phyloP scores from a whole-genome alignment of 1,284 basidiomycete species.

The Austroboletus olivaceoglutinosus region DNA sequence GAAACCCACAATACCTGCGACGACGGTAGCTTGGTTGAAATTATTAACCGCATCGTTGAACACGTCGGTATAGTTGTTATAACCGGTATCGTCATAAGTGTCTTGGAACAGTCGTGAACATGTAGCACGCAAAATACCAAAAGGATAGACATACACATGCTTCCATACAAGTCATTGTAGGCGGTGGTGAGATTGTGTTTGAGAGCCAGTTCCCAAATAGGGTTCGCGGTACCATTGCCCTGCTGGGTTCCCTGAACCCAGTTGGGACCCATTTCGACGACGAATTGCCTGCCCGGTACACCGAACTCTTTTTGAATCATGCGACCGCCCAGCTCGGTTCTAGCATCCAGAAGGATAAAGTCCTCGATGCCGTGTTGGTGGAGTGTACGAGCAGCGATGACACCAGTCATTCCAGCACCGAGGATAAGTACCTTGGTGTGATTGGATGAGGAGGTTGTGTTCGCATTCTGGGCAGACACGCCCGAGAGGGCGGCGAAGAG shows the following conservation, averaged over 20 bases:
- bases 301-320: conserved; percentile 51
- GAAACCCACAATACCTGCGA: conserved; percentile 37
- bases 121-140: background rate
- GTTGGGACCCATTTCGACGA: conserved; percentile 63
- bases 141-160: conserved; percentile 42
- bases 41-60: conserved; percentile 42
- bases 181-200: conserved; percentile 54
- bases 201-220: conserved; percentile 57
- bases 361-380: conserved; percentile 55
- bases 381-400: conserved; percentile 63
- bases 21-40: conserved; percentile 42
- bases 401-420: conserved; percentile 65
- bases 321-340: conserved; percentile 59
- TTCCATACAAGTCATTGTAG: conserved; percentile 47
- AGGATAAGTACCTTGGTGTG: conserved; percentile 48
- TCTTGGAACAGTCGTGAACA: conserved; percentile 32
- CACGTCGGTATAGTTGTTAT: conserved; percentile 45
- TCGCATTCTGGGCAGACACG: conserved; percentile 11
- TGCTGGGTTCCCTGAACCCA: conserved; percentile 70
- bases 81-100: conserved; percentile 51
- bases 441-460: conserved; percentile 2
- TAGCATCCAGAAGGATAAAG: conserved; percentile 62
- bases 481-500: background rate
- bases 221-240: conserved; percentile 53
- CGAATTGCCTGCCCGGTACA: conserved; percentile 35